A percentile compares a stretch with the other conserved stretches of the same genome.
These are phyloP conservation scores for Corymbia citriodora DNA, from an alignment of 441 rosid genomes.

Conservation along the genomic window DNA sequence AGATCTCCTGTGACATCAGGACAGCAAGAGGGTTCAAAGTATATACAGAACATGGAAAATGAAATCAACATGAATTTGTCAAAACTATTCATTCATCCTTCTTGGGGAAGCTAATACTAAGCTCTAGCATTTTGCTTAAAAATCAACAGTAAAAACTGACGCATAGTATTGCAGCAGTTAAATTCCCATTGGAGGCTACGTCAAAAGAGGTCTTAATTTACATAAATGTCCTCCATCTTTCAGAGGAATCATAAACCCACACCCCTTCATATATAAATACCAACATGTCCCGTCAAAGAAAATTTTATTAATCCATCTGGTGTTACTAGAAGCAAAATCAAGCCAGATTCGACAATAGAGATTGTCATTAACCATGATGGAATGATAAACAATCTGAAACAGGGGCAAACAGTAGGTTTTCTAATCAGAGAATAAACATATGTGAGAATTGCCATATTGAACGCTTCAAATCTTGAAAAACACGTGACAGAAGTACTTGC, in stretches of 20 bases:
- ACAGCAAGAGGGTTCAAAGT: background rate
- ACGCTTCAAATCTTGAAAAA: background rate
- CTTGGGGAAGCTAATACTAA: background rate
- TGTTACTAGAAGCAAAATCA: background rate
- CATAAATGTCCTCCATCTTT: background rate
- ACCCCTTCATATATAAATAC: background rate
- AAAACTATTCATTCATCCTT: background rate
- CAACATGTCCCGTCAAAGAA: background rate
- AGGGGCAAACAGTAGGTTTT: background rate
- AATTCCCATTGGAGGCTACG: background rate
- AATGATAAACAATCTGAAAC: background rate
- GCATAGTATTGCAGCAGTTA: background rate
- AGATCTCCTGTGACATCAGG: background rate
- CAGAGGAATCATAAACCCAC: background rate
- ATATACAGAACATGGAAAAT: background rate
- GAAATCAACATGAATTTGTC: background rate
- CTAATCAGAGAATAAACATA: background rate
- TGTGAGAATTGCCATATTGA: background rate
- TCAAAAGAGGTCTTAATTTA: background rate
- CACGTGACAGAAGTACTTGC: background rate
- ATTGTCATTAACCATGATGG: background rate
- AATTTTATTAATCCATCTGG: background rate
- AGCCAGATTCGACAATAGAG: background rate
- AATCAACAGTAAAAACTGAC: background rate
- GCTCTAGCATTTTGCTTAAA: background rate